A percentile compares a stretch with the other conserved stretches of the same genome.
phyloP scores from a whole-genome alignment of 1,284 basidiomycete species.

The Neolentinus lepideus region DNA sequence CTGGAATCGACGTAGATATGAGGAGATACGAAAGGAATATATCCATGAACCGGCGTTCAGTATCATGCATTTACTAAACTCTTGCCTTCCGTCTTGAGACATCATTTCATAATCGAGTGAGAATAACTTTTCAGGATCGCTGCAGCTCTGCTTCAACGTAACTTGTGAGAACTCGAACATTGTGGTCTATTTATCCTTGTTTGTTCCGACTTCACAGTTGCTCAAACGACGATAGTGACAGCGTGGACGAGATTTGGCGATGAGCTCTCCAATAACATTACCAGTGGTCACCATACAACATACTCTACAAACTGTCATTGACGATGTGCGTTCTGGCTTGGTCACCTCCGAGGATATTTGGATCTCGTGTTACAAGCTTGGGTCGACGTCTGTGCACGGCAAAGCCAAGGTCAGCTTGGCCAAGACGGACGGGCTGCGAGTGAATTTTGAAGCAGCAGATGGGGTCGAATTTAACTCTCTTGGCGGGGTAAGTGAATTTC shows the following conservation, averaged over 20 bases:
- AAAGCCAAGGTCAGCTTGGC: slow-evolving; percentile 46
- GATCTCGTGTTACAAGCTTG: slow-evolving; percentile 61
- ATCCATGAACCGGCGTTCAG: no score
- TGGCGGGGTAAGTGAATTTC: slow-evolving; percentile 21
- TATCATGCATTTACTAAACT: no score
- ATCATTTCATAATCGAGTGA: no score
- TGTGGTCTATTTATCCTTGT: no score
- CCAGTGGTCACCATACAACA: slow-evolving; percentile 59
- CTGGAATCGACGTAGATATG: no score
- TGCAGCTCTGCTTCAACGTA: no score
- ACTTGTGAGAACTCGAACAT: no score
- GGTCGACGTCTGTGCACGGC: slow-evolving; percentile 50
- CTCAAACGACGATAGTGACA: no score
- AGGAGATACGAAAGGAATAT: no score
- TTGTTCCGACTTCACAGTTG: no score
- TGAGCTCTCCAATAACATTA: slow-evolving; percentile 14
- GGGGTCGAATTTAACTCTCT: slow-evolving; percentile 29
- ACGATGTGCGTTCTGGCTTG: slow-evolving; percentile 49
- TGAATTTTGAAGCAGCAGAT: slow-evolving; percentile 31
- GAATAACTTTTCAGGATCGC: no score
- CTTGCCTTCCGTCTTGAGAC: no score
- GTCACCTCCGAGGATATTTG: slow-evolving; percentile 58
- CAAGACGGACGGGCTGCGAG: slow-evolving; percentile 41
- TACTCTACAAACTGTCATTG: slow-evolving; percentile 47
- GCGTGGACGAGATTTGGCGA: background rate